Evolutionary conservation across 805 yeast genomes (phyloP), one percentile per base, ranked within the genome.

Genomic region (Metschnikowia santaceciliae): DNA sequence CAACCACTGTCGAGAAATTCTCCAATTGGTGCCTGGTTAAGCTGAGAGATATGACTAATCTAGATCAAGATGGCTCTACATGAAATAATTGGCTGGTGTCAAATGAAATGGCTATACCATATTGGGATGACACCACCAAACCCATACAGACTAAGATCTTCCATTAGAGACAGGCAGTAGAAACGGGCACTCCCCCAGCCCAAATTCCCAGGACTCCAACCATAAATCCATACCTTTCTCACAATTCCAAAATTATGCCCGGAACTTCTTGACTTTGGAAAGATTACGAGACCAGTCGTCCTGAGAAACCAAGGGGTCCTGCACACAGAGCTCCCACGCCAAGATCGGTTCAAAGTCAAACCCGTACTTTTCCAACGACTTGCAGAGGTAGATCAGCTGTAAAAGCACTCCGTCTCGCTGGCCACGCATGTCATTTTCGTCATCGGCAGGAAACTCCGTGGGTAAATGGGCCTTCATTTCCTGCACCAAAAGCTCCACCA

Each of bases 341-440:
- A 83, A 66, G n/a, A 79, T 56, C 32, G 74, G 66, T 68, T 88
- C 85, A 64, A 88, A 88, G 58, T 86, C 88, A 3, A 81, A 81
- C 13, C 88, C 85, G 19, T 81, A 80, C 54, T 90, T 74, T 1
- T 86, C 83, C 47, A 92, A 72, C 35, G 96, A 84, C 63, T 86
- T 90, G n/a, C 96, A 86, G 57, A 96, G 88, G 68, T 91, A 92
- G 0, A 89, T 83, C 36, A 91, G 68, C 67, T 92, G 99, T 33
- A 92, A 69, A 56, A 91, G 79, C 20, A 90, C 71, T 0, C 92
- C 87, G 50, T 86, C 86, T 32, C 75, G 76, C 46, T 70, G 74
- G 8, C 78, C 65, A 13, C 63, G 65, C 13, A 67, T 67, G 17
- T 70, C 75, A 1, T 76, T 51, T n/a, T 67, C 67, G 10, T 61